Base-by-base conservation (phyloP, 352 stramenopile genomes). In the Phytophthora idaei region DNA sequence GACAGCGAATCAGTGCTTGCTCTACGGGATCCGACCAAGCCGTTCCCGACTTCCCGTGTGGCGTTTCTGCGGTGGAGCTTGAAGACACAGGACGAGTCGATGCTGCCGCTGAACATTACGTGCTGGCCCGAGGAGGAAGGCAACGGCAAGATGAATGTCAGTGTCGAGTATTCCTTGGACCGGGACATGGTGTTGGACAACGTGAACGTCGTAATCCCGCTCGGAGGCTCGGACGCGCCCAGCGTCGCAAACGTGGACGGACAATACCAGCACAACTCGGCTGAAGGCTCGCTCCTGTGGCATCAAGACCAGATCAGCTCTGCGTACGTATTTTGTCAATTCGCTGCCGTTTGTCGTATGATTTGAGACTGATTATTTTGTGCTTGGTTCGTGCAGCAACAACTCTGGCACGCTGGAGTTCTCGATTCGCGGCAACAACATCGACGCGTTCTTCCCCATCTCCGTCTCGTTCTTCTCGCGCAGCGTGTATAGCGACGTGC, bases 401-500 rank as follows among this genome's bases (percentile, higher is more conserved):
- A 90, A 85, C 66, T 80, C 83, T 27, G 88, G 88, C 27, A 90
- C 81, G 15, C 64, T 96, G 50, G 88, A 96, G 61, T 96, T 96
- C 59, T 73, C 75, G n/a, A 78, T 96, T 57, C 86, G 85, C 14
- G 86, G 88, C 66, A 80, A 77, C 69, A 85, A 92, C 57, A 64
- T 96, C 47, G 88, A 96, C 65, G 80, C 78, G 32, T 96, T 94
- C 76, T 96, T 96, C 76, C 88, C 88, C 58, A 89, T 96, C 51
- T 69, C 84, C n/a, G 83, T 96, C 27, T 93, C 86, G 61, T 96
- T 96, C 77, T 96, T 93, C 76, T 96, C 88, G 58, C 88, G 88
- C 69, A 91, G 57, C 66, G 83, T 93, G 47, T 96, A 94, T 85
- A 93, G 88, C 74, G 88, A 94, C 55, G 78, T 93, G 46, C 72